These are phyloP conservation scores for Pichia sp. DNA, from an alignment of 1,139 yeast species.

Conservation along the genomic window DNA sequence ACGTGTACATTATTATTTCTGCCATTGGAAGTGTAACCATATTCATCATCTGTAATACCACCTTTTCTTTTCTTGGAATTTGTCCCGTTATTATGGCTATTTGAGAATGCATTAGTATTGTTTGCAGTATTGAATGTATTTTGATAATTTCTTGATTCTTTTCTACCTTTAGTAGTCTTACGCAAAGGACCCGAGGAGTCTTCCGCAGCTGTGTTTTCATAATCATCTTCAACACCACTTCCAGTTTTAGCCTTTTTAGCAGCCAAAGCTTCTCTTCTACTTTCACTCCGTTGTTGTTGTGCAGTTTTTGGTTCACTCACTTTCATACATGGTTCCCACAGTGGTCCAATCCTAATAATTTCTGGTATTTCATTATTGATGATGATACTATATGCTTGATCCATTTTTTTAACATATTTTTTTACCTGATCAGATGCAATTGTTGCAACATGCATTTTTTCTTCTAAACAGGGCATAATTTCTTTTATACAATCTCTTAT, in stretches of 20 bases:
- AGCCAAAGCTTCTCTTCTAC: conserved; percentile 85
- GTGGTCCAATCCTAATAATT: conserved; percentile 57
- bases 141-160: not conserved
- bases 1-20: not conserved
- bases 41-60: not conserved
- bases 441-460: conserved; percentile 94
- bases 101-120: not conserved
- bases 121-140: not conserved
- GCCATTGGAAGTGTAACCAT: not conserved
- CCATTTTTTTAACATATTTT: conserved; percentile 65
- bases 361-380: conserved; percentile 72
- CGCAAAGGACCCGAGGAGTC: conserved; percentile 17
- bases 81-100: not conserved
- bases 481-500: conserved; percentile 48
- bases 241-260: conserved; percentile 56
- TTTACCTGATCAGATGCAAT: conserved; percentile 76
- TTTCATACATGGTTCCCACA: conserved; percentile 86
- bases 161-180: not conserved
- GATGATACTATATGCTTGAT: conserved; percentile 72
- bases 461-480: conserved; percentile 88
- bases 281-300: conserved; percentile 70
- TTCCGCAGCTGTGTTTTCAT: conserved; percentile 26
- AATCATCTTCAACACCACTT: conserved; percentile 34
- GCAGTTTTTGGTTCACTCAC: conserved; percentile 49
- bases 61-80: not conserved